A percentile compares a stretch with the other conserved stretches of the same genome.
Conservation (phyloP, 495 filamentous ascomycete species). For the Aspergillus affinis region DNA sequence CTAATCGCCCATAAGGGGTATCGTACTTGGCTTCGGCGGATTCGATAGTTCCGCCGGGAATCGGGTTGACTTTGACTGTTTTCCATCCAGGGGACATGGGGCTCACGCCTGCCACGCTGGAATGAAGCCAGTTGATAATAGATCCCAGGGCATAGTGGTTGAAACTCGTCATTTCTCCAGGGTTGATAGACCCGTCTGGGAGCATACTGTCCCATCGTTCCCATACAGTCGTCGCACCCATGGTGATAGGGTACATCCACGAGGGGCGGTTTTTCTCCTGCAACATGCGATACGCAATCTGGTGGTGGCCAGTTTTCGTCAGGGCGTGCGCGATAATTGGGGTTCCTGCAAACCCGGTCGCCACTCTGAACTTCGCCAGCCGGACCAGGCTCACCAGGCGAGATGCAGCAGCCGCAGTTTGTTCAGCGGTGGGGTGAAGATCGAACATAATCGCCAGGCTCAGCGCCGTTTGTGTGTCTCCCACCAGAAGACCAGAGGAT, state of each 20-base stretch:
- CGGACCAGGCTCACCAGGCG: constrained; percentile 39
- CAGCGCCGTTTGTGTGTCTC: constrained; percentile 51
- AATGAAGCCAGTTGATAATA: constrained; percentile 36
- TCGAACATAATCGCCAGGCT: constrained; percentile 45
- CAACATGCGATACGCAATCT: constrained; percentile 40
- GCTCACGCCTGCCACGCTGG: constrained; percentile 27
- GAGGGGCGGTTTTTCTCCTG: constrained; percentile 42
- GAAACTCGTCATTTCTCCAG: constrained; percentile 56
- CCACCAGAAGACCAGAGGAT: constrained; percentile 35
- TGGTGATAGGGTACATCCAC: constrained; percentile 53
- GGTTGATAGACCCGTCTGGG: constrained; percentile 51
- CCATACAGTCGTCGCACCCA: constrained; percentile 56
- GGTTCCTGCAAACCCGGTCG: constrained; percentile 57
- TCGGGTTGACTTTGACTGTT: constrained; percentile 22
- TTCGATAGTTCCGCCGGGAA: constrained; percentile 27
- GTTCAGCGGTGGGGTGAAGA: constrained; percentile 34
- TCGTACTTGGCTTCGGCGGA: constrained; percentile 26
- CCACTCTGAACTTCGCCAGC: constrained; percentile 43
- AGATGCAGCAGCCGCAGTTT: constrained; percentile 30
- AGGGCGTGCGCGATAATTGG: constrained; percentile 49
- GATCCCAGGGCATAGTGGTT: constrained; percentile 53
- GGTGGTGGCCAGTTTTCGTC: constrained; percentile 32
- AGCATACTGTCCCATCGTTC: constrained; percentile 59
- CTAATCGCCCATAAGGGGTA: constrained; percentile 28
- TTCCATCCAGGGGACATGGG: constrained; percentile 30